phyloP scores from a whole-genome alignment of 2,329 filamentous ascomycete genomes.

The Emergomyces pasteurianus region DNA sequence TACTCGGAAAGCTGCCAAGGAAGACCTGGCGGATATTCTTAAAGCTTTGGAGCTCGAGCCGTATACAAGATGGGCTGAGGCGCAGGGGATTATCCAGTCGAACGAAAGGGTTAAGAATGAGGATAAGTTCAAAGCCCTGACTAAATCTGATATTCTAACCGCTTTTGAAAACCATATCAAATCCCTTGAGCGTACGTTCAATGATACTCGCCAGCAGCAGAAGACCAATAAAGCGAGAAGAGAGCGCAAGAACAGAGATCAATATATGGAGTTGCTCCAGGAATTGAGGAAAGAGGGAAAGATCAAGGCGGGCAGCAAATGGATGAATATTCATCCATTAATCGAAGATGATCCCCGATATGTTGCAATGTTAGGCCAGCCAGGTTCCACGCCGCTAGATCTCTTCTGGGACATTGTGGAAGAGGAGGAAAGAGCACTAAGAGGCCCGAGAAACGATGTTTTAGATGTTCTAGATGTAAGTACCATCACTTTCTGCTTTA shows the following conservation, averaged over 20 bases:
- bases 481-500: constrained; percentile 9
- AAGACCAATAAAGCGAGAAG: constrained; percentile 69
- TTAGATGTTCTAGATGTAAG: constrained; percentile 79
- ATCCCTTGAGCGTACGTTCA: constrained; percentile 77
- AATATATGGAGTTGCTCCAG: constrained; percentile 60
- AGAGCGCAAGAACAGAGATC: constrained; percentile 78
- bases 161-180: constrained; percentile 95
- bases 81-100: constrained; percentile 66
- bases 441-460: constrained; percentile 68
- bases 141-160: constrained; percentile 78
- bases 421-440: constrained; percentile 80
- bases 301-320: constrained; percentile 83
- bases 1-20: constrained; percentile 67
- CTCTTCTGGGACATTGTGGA: constrained; percentile 94
- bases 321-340: constrained; percentile 65
- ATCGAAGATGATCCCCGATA: constrained; percentile 77
- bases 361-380: constrained; percentile 66
- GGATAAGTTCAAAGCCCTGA: constrained; percentile 74
- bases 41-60: constrained; percentile 74
- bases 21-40: constrained; percentile 66
- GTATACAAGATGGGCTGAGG: constrained; percentile 89
- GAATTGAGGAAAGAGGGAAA: constrained; percentile 64
- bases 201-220: constrained; percentile 77
- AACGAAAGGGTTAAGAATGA: constrained; percentile 68
- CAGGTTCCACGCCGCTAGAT: constrained; percentile 75